A percentile compares a stretch with the other conserved stretches of the same genome.
Conservation (phyloP, 805 yeast species). For the Starmerella stigmatis region DNA sequence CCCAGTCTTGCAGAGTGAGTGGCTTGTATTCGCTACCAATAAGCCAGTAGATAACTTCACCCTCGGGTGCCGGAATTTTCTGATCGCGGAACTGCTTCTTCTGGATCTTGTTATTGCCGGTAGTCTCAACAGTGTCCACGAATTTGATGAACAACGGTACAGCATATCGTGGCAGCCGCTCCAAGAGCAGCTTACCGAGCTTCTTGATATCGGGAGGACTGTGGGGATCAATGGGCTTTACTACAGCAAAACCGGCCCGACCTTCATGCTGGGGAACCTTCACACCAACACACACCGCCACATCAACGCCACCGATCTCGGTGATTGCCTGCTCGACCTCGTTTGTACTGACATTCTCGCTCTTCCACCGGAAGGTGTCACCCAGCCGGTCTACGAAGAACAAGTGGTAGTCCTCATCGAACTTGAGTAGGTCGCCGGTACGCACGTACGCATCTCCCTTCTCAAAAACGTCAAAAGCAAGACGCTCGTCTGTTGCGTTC, state of each 20-base stretch:
- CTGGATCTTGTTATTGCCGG: slow-evolving; percentile 82
- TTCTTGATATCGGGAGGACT: slow-evolving; percentile 33
- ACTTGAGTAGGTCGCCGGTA: slow-evolving; percentile 69
- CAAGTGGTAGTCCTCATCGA: slow-evolving; percentile 57
- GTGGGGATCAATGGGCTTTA: slow-evolving; percentile 40
- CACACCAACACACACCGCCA: slow-evolving; percentile 79
- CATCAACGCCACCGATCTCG: slow-evolving; percentile 35
- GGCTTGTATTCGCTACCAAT: slow-evolving; percentile 44
- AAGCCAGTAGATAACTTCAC: slow-evolving; percentile 63
- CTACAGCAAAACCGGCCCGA: slow-evolving; percentile 80
- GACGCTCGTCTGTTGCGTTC: slow-evolving; percentile 67
- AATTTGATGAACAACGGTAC: slow-evolving; percentile 73
- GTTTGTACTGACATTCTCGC: slow-evolving; percentile 86
- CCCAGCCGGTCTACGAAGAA: slow-evolving; percentile 89
- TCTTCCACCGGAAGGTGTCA: slow-evolving; percentile 93
- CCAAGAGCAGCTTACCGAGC: slow-evolving; percentile 32
- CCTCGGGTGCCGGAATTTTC: slow-evolving; percentile 28
- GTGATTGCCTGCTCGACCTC: slow-evolving; percentile 70
- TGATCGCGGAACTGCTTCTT: slow-evolving; percentile 42
- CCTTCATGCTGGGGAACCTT: slow-evolving; percentile 84
- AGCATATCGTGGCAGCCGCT: slow-evolving; percentile 68
- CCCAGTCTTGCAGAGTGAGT: slow-evolving; percentile 52
- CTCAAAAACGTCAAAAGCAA: slow-evolving; percentile 59
- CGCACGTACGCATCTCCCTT: slow-evolving; percentile 89
- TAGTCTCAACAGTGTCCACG: slow-evolving; percentile 47